Evolutionary conservation across 2,329 filamentous ascomycete genomes (phyloP), one percentile per base, ranked within the genome.

Genomic region (Nothophaeocryptopus gaeumannii): DNA sequence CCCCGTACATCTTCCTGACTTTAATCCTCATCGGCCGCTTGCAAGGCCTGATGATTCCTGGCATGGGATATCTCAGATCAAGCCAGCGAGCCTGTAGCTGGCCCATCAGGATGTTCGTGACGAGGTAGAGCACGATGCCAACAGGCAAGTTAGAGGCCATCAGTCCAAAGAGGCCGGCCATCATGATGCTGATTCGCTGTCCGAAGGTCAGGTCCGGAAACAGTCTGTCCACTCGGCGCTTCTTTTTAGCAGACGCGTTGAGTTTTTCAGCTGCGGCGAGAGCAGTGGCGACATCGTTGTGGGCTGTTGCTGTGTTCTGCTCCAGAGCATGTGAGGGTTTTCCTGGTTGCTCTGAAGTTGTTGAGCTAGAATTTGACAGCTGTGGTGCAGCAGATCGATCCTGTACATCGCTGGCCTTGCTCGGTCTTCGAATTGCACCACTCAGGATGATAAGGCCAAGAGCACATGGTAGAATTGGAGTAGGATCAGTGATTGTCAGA

Each of bases 401-500:
- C 20, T 26, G 20, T 26, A 26, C 20, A 26, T 26, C 20, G 20
- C 20, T 26, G 4, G 20, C 7, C 20, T 26, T 26, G 20, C 7
- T 26, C 20, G 20, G 20, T 26, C 7, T 26, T 26, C 20, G 20
- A 26, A 26, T 41, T 8, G 36, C 32, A 15, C 35, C 41, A n/a
- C 29, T 10, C 15, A 58, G 26, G 59, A 63, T 56, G 33, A 39
- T 33, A 3, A 41, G 5, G 26, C 31, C 32, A 4, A 64, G 47
- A 2, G 45, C 9, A 14, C 47, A 4, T 2, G 60, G 62, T 5
- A 64, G 47, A 2, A 50, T 38, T 15, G 46, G 31, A 2, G 72
- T 73, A 0, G 79, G 72, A 57, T 85, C 82, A 8, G 78, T 67
- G 0, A 72, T 60, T 5, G 79, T 67, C 11, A 85, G 72, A 61